Base-by-base conservation (phyloP, 768 basidiomycete species). In the Boletus tomentosulus region DNA sequence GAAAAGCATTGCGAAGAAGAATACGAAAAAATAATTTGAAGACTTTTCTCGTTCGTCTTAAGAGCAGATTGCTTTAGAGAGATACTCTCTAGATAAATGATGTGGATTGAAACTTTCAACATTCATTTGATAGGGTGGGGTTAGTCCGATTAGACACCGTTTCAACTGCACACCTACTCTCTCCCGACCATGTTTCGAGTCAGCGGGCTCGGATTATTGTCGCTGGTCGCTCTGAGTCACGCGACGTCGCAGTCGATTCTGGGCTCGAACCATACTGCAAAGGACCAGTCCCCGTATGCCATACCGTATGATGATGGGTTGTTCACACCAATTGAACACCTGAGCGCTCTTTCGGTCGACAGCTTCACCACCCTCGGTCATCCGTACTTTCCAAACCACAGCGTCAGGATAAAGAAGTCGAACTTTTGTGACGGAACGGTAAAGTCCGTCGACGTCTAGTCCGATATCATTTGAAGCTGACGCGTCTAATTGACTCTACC, bases 1-100 rank as follows among this genome's bases (percentile, higher is more conserved):
- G 54, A 81, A 76, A 68, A 81, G 76, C 51, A 27, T 77, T 16
- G 66, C 71, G 56, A 85, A 78, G 71, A 71, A 72, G 68, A 87
- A 86, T 65, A 67, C 64, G 38, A 87, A 86, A 61, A 86, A 86
- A 71, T 81, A 59, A 54, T 50, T 45, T 31, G 44, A 19, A 2
- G 7, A 37, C 6, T 15, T 25, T 34, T 35, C 11, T 37, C 16
- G 4, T 35, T 43, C 24, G 24, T 19, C 19, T 48, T 37, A 6
- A 6, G 3, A 25, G 33, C 19, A 12, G 31, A 6, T 27, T 19
- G 19, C 19, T 19, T 19, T 19, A 19, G 19, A 19, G 27, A 6
- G 6, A 6, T 27, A 27, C 27, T 27, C 27, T 27, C 27, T 6
- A 27, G 27, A 27, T 27, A 27, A 27, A 19, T 19, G 19, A 19